Base-by-base conservation (phyloP, 495 filamentous ascomycete genomes). In the Tuber magnatum region DNA sequence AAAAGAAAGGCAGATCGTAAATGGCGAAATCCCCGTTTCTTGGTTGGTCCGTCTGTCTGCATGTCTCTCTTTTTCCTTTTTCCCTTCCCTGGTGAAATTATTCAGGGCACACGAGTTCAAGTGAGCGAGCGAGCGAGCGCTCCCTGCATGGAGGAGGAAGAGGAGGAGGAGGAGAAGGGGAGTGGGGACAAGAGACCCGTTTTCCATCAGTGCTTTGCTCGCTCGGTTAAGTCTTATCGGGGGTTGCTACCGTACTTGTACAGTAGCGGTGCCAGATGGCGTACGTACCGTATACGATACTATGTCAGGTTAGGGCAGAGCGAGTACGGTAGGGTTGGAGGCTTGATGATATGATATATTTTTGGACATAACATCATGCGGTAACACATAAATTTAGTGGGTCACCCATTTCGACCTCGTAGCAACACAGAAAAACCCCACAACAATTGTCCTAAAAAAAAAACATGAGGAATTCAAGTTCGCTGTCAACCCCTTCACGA, bases 11-110 rank as follows among this genome's bases (percentile, higher is more conserved):
- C 3, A 18, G 28, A 65, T 65, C 56, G 32, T 35, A 65, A 65
- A 65, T 65, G 56, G 56, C 28, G 56, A 65, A 65, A 65, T 35
- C 56, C 56, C 28, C 56, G 56, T 65, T 35, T 65, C 48, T 56
- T 0, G 48, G 48, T 56, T 24, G 22, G 46, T 48, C 46, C 22
- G 46, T 51, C 46, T 51, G 3, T 48, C 16, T 7, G 39, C 39
- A 40, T 40, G 39, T 48, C 20, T n/a, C 7, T n/a, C 20, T 3
- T 7, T 3, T n/a, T 9, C 20, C 22, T 51, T 51, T 51, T 51
- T 24, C n/a, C n/a, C n/a, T 51, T 51, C n/a, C 22, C 0, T 6
- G 6, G 46, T 5, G 1, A 48, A 22, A 24, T 51, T 51, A 6
- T 24, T 51, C 22, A 51, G 3, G 46, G 22, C 0, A 51, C 6